A percentile compares a stretch with the other conserved stretches of the same genome.
These are phyloP conservation scores for Kernera saxatilis DNA, from an alignment of 345 rosid genomes.

Conservation along the genomic window DNA sequence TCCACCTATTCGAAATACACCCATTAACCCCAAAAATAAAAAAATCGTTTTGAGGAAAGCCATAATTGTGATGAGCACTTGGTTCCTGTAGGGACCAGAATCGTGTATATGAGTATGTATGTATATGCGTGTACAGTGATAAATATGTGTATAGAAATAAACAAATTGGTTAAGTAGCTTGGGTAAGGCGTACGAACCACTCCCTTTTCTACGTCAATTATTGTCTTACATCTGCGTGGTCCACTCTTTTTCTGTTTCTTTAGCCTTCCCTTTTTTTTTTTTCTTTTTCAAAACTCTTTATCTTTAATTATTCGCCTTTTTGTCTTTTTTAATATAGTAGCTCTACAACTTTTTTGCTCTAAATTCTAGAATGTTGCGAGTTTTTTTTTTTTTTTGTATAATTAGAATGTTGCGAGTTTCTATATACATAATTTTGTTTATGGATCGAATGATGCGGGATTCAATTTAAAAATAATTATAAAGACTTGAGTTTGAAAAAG, in stretches of 20 bases:
- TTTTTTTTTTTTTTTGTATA: too few relatives aligned
- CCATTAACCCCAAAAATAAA: too few relatives aligned
- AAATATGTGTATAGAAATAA: neutral
- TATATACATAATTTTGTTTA: neutral
- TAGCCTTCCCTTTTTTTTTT: neutral
- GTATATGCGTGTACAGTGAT: neutral
- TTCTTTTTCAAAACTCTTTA: neutral
- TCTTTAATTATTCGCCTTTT: neutral
- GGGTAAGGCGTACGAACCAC: constrained; percentile 23
- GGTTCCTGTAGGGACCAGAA: neutral
- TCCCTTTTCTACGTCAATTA: constrained; percentile 12
- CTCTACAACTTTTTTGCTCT: neutral
- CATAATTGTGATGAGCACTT: constrained; percentile 9
- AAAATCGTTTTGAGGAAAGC: constrained; percentile 4
- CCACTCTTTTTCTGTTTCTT: constrained; percentile 9
- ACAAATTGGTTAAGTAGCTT: neutral
- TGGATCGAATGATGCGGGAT: neutral
- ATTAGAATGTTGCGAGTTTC: neutral
- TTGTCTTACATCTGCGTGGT: constrained; percentile 19
- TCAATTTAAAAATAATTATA: neutral
- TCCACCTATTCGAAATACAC: neutral
- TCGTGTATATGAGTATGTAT: neutral
- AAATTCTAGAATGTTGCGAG: constrained; percentile 4
- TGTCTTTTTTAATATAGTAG: neutral
- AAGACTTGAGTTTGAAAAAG: neutral